Conservation (phyloP, 2,329 filamentous ascomycete species). For the Ophiostoma perfectum region DNA sequence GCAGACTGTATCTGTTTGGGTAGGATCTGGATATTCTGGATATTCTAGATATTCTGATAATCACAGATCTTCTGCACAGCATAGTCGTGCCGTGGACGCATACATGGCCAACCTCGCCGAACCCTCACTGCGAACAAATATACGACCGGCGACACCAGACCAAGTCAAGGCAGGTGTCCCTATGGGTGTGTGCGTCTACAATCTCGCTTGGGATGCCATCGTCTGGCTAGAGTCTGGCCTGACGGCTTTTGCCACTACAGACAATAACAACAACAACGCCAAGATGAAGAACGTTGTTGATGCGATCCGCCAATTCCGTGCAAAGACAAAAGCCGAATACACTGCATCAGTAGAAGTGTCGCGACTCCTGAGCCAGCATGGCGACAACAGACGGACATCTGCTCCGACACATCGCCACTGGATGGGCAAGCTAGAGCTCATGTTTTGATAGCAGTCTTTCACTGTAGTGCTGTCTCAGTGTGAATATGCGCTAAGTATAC, state of each 20-base stretch:
- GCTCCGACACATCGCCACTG: slow-evolving; percentile 31
- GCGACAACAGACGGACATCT: not conserved
- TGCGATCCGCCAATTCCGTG: slow-evolving; percentile 39
- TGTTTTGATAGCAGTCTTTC: not conserved
- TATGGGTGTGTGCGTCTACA: slow-evolving; percentile 41
- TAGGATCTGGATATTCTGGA: slow-evolving; percentile 36
- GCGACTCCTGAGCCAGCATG: slow-evolving; percentile 17
- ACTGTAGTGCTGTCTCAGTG: not conserved
- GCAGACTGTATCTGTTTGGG: slow-evolving; percentile 42
- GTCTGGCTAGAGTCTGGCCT: slow-evolving; percentile 31
- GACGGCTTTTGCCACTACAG: not conserved
- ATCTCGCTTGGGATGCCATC: slow-evolving; percentile 49
- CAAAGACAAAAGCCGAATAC: slow-evolving; percentile 32
- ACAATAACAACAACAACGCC: slow-evolving; percentile 32
- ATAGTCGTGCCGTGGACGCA: slow-evolving; percentile 36
- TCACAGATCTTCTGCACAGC: not conserved
- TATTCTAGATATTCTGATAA: slow-evolving; percentile 11
- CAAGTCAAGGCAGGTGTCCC: slow-evolving; percentile 50
- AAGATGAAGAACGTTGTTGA: slow-evolving; percentile 37
- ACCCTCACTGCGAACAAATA: slow-evolving; percentile 32
- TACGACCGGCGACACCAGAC: slow-evolving; percentile 45
- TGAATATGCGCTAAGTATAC: not conserved
- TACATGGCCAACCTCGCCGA: slow-evolving; percentile 44
- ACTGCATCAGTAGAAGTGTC: slow-evolving; percentile 8
- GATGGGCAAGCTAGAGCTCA: slow-evolving; percentile 36